A percentile compares a stretch with the other conserved stretches of the same genome.
These are phyloP conservation scores for Claviceps spartinae DNA, from an alignment of 2,329 filamentous ascomycete species.

Conservation along the genomic window DNA sequence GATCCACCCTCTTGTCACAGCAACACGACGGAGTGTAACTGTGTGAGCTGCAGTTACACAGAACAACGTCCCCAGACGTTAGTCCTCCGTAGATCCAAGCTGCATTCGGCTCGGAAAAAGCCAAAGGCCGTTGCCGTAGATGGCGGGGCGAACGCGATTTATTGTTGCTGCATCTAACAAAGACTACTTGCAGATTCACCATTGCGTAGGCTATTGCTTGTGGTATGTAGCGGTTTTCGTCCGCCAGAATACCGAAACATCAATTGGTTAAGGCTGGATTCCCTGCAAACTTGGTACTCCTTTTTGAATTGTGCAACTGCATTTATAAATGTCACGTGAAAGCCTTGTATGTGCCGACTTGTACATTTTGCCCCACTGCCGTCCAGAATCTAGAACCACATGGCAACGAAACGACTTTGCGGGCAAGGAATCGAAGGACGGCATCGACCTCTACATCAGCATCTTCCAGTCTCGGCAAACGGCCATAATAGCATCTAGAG, in stretches of 20 bases:
- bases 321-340: slow-evolving; percentile 2
- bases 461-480: not conserved
- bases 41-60: too few relatives aligned
- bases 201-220: not conserved
- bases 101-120: not conserved
- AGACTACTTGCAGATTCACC: not conserved
- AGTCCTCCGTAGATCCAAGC: not conserved
- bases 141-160: not conserved
- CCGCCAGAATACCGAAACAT: not conserved
- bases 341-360: not conserved
- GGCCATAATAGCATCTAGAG: not conserved
- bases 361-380: slow-evolving; percentile 2
- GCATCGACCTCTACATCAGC: not conserved
- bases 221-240: not conserved
- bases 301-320: not conserved
- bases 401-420: slow-evolving; percentile 2
- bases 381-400: not conserved
- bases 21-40: too few relatives aligned
- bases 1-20: slow-evolving; percentile 9
- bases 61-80: too few relatives aligned
- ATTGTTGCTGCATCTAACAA: not conserved
- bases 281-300: not conserved
- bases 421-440: not conserved
- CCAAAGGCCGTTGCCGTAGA: not conserved
- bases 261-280: not conserved